A percentile compares a stretch with the other conserved stretches of the same genome.
Evolutionary conservation across 495 filamentous ascomycete genomes (phyloP).

Genomic region (Penicillium macrosclerotiorum): DNA sequence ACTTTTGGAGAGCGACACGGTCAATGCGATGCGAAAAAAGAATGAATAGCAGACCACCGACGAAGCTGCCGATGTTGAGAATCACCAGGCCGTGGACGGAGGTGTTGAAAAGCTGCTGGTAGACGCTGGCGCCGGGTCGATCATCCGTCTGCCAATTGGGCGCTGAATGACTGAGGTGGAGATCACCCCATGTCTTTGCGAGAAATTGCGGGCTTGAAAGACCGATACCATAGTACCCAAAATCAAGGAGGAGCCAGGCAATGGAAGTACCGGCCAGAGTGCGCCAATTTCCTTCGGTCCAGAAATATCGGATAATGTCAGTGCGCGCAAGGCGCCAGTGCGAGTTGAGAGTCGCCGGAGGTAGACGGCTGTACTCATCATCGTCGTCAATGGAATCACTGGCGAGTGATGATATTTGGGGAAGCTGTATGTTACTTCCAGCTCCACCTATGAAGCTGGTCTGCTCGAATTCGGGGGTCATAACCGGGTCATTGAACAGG

Average conservation of each 20-base stretch:
- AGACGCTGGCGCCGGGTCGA: conserved; percentile 30
- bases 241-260: conserved; percentile 53
- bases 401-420: conserved; percentile 24
- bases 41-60: conserved; percentile 46
- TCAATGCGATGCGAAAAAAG: conserved; percentile 45
- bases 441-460: conserved; percentile 5
- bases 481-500: conserved; percentile 29
- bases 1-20: conserved; percentile 46
- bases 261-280: conserved; percentile 48
- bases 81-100: conserved; percentile 40
- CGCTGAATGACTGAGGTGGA: conserved; percentile 28
- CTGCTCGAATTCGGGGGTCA: conserved; percentile 16
- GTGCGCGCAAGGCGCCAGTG: conserved; percentile 40
- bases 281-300: conserved; percentile 51
- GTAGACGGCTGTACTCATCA: conserved; percentile 18
- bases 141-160: conserved; percentile 41
- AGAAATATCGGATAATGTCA: conserved; percentile 49
- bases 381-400: conserved; percentile 25
- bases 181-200: conserved; percentile 42
- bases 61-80: conserved; percentile 45
- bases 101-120: conserved; percentile 39
- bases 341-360: conserved; percentile 41
- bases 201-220: conserved; percentile 46
- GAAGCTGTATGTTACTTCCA: conserved; percentile 22
- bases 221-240: conserved; percentile 57